These are phyloP conservation scores for Bullera alba DNA, from an alignment of 768 basidiomycete species.

Conservation along the genomic window DNA sequence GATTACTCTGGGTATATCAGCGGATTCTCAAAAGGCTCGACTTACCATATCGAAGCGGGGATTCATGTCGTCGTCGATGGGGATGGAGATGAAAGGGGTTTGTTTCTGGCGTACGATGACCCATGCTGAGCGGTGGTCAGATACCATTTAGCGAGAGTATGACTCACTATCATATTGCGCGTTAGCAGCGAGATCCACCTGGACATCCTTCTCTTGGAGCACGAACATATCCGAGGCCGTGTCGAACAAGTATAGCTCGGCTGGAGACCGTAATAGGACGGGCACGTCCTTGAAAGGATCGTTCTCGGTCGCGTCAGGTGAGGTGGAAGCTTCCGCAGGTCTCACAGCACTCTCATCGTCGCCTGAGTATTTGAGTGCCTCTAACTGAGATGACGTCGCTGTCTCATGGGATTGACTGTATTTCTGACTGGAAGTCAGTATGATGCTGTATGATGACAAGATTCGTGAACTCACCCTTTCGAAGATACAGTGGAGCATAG, in stretches of 20 bases:
- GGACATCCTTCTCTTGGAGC: constrained; percentile 45
- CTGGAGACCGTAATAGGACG: constrained; percentile 29
- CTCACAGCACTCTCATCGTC: not conserved
- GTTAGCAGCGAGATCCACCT: constrained; percentile 43
- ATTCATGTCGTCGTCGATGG: constrained; percentile 41
- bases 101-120: constrained; percentile 35
- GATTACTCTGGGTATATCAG: constrained; percentile 28
- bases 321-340: not conserved
- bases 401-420: constrained; percentile 65
- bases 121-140: constrained; percentile 33
- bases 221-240: constrained; percentile 48
- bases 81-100: constrained; percentile 39
- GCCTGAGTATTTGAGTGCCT: constrained; percentile 74
- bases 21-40: not conserved
- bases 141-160: constrained; percentile 3
- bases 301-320: constrained; percentile 6
- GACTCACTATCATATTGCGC: constrained; percentile 43
- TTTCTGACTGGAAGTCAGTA: constrained; percentile 53
- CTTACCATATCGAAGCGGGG: constrained; percentile 35
- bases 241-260: constrained; percentile 49
- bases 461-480: constrained; percentile 51
- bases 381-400: constrained; percentile 61
- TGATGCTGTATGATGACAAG: not conserved
- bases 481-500: constrained; percentile 93
- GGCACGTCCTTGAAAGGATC: constrained; percentile 44